Percentiles rank a stretch among this genome's conserved stretches.
These are phyloP conservation scores for Paracorniculantispora psalliotae DNA, from an alignment of 2,329 filamentous ascomycete genomes.

Conservation along the genomic window DNA sequence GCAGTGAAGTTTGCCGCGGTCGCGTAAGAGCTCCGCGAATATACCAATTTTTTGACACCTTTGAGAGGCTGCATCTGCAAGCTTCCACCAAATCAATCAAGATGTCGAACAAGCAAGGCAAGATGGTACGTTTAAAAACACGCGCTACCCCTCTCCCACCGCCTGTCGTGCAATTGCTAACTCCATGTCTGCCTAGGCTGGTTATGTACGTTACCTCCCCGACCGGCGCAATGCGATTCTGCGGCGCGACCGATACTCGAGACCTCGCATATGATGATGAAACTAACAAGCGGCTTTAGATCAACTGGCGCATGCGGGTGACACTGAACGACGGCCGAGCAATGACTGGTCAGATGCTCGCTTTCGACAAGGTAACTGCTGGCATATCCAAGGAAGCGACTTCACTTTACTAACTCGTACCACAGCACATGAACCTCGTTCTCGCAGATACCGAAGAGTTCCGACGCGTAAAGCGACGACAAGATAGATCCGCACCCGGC, in stretches of 20 bases:
- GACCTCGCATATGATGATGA: not conserved
- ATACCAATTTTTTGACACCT: slow-evolving; percentile 40
- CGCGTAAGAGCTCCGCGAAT: slow-evolving; percentile 36
- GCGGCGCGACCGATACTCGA: slow-evolving; percentile 12
- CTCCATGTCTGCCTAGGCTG: slow-evolving; percentile 53
- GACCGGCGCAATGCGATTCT: slow-evolving; percentile 4
- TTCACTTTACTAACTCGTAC: slow-evolving; percentile 5
- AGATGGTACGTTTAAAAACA: slow-evolving; percentile 82
- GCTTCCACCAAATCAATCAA: slow-evolving; percentile 24
- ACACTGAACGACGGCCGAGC: slow-evolving; percentile 92
- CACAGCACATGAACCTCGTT: slow-evolving; percentile 96
- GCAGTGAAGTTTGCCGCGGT: slow-evolving; percentile 37
- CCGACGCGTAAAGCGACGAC: slow-evolving; percentile 81
- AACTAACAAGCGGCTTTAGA: slow-evolving; percentile 48
- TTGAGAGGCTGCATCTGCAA: slow-evolving; percentile 28
- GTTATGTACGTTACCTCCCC: slow-evolving; percentile 55
- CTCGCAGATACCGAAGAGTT: slow-evolving; percentile 98
- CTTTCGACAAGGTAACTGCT: slow-evolving; percentile 81
- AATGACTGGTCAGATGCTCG: slow-evolving; percentile 97
- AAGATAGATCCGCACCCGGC: slow-evolving; percentile 65
- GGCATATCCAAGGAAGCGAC: slow-evolving; percentile 13
- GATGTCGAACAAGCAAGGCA: slow-evolving; percentile 79
- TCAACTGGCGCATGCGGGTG: slow-evolving; percentile 99
- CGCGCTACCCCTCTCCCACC: slow-evolving; percentile 29
- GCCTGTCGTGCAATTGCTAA: slow-evolving; percentile 57